These are phyloP conservation scores for Arthonia radiata DNA, from an alignment of 495 filamentous ascomycete genomes.

Conservation along the genomic window DNA sequence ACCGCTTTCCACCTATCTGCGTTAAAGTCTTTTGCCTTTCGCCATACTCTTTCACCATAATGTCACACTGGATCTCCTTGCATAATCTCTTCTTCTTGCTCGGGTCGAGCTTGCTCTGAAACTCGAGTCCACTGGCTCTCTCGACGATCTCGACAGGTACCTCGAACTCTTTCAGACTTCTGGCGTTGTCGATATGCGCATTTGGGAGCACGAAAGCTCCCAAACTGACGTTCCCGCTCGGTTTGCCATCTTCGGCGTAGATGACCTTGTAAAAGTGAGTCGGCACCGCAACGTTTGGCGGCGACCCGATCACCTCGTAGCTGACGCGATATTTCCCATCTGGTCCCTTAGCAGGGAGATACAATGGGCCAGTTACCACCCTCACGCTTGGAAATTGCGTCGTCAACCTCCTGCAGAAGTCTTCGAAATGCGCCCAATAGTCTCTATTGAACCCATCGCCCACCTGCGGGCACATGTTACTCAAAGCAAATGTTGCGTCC, in stretches of 20 bases:
- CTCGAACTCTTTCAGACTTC: conserved; percentile 69
- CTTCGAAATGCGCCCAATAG: conserved; percentile 97
- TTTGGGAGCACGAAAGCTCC: conserved; percentile 94
- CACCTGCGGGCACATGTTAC: conserved; percentile 95
- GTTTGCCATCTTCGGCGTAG: conserved; percentile 62
- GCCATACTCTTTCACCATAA: conserved; percentile 45
- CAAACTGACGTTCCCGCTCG: conserved; percentile 54
- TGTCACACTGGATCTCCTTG: conserved; percentile 53
- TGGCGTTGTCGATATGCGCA: conserved; percentile 65
- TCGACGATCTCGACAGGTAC: conserved; percentile 83
- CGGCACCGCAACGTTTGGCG: conserved; percentile 84
- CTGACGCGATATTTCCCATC: conserved; percentile 88
- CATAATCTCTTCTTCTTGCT: conserved; percentile 58
- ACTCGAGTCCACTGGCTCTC: conserved; percentile 75
- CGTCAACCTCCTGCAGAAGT: conserved; percentile 74
- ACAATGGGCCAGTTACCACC: conserved; percentile 81
- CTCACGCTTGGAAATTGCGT: conserved; percentile 63
- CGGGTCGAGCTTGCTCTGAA: conserved; percentile 50
- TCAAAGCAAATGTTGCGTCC: conserved; percentile 77
- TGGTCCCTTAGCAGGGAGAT: conserved; percentile 56
- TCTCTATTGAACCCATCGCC: conserved; percentile 95
- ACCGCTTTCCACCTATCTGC: too few species aligned
- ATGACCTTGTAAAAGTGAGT: conserved; percentile 99
- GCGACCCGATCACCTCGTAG: conserved; percentile 91
- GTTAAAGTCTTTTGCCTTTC: too few species aligned